Evolutionary conservation across 2,329 filamentous ascomycete species (phyloP).

Genomic region (Fusarium fracticaudum): DNA sequence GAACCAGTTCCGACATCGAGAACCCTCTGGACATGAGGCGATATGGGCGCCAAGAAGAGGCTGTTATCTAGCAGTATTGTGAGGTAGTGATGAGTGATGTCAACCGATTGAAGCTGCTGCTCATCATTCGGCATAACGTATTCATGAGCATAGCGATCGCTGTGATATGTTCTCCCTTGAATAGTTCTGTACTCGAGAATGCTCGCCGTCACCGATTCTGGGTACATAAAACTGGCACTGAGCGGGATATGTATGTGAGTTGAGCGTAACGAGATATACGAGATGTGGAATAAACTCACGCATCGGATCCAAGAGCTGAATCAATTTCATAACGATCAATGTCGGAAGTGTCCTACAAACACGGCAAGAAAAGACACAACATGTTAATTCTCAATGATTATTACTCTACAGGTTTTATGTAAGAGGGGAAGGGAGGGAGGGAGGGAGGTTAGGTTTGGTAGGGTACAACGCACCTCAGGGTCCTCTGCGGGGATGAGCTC

Average conservation of each 20-base stretch:
- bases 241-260: neutral
- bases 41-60: slow-evolving; percentile 36
- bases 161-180: slow-evolving; percentile 39
- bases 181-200: slow-evolving; percentile 38
- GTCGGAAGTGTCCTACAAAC: slow-evolving; percentile 8
- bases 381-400: slow-evolving; percentile 9
- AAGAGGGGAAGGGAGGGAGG: neutral
- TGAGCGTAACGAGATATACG: too few species aligned
- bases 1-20: slow-evolving; percentile 40
- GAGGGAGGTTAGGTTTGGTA: neutral
- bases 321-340: slow-evolving; percentile 32
- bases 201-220: slow-evolving; percentile 34
- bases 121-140: slow-evolving; percentile 40
- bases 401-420: neutral
- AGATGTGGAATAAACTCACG: slow-evolving; percentile 31
- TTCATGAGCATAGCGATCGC: slow-evolving; percentile 31
- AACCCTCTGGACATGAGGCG: slow-evolving; percentile 30
- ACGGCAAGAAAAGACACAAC: neutral
- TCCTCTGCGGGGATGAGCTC: slow-evolving; percentile 37
- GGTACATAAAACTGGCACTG: slow-evolving; percentile 33
- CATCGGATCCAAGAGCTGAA: slow-evolving; percentile 36
- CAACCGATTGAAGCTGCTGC: slow-evolving; percentile 36
- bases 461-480: slow-evolving; percentile 25
- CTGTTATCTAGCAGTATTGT: slow-evolving; percentile 34
- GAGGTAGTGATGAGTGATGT: slow-evolving; percentile 40